A percentile compares a stretch with the other conserved stretches of the same genome.
Conservation (phyloP, 495 filamentous ascomycete species). For the Cercophora samala region DNA sequence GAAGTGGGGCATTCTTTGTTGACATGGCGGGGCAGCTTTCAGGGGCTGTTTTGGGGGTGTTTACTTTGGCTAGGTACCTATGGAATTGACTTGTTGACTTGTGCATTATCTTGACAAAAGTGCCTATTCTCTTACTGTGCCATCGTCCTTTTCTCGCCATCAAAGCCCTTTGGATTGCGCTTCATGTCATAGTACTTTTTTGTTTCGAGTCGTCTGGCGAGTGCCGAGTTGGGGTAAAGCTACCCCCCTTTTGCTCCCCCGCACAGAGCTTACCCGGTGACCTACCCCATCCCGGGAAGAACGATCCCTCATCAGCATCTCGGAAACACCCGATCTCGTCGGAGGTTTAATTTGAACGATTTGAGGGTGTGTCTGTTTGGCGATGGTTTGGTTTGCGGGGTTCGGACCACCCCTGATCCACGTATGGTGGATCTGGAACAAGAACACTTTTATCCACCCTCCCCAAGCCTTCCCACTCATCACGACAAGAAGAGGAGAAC, state of each 20-base stretch:
- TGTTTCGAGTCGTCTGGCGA: no score
- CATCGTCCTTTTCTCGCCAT: no score
- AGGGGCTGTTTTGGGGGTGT: neutral
- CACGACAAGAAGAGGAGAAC: neutral
- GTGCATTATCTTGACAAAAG: neutral
- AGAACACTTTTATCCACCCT: neutral
- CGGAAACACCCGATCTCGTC: constrained; percentile 13
- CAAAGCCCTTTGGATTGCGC: no score
- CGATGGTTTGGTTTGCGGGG: neutral
- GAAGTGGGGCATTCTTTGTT: neutral
- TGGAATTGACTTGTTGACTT: neutral
- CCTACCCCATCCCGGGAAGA: neutral
- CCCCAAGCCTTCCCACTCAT: neutral
- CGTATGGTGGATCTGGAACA: neutral
- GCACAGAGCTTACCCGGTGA: constrained; percentile 15
- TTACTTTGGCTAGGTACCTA: neutral
- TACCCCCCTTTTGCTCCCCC: constrained; percentile 11
- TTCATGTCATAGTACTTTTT: no score
- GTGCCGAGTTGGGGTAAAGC: constrained; percentile 25
- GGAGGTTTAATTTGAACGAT: neutral
- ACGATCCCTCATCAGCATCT: neutral
- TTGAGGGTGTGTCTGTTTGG: neutral
- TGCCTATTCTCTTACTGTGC: neutral
- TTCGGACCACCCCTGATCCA: neutral
- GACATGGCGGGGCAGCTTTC: neutral